Conservation (phyloP, 2,329 filamentous ascomycete species). For the Talaromyces amestolkiae region DNA sequence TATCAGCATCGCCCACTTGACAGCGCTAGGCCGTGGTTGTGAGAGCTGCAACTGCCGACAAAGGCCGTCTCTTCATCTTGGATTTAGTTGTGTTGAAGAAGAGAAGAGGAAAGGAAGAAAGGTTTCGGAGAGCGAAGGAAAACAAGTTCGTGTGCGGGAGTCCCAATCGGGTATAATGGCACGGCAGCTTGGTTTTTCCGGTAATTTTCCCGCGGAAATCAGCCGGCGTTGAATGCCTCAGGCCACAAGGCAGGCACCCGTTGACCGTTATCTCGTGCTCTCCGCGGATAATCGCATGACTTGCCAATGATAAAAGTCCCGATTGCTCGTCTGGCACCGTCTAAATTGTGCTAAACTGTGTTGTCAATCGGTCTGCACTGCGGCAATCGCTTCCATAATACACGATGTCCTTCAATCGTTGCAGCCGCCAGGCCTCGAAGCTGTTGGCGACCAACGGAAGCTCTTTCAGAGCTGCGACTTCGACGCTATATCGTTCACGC, state of each 20-base stretch:
- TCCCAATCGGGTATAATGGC: background rate
- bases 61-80: conserved; percentile 72
- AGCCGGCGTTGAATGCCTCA: background rate
- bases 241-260: conserved; percentile 13
- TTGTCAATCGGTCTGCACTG: background rate
- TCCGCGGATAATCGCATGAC: conserved; percentile 18
- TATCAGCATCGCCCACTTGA: conserved; percentile 57
- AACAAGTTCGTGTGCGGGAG: conserved; percentile 3
- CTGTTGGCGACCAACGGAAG: conserved; percentile 32
- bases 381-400: background rate
- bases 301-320: background rate
- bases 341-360: too few species aligned
- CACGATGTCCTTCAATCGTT: conserved; percentile 39
- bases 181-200: conserved; percentile 20
- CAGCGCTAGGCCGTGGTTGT: conserved; percentile 32
- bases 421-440: conserved; percentile 34
- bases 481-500: conserved; percentile 23
- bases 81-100: conserved; percentile 71
- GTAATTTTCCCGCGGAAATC: conserved; percentile 20
- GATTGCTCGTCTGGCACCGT: background rate
- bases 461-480: conserved; percentile 27
- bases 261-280: conserved; percentile 16
- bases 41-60: conserved; percentile 53
- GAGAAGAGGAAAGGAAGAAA: conserved; percentile 26
- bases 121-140: conserved; percentile 22